Conservation (phyloP, 352 stramenopile species). For the Phytophthora nicotianae region DNA sequence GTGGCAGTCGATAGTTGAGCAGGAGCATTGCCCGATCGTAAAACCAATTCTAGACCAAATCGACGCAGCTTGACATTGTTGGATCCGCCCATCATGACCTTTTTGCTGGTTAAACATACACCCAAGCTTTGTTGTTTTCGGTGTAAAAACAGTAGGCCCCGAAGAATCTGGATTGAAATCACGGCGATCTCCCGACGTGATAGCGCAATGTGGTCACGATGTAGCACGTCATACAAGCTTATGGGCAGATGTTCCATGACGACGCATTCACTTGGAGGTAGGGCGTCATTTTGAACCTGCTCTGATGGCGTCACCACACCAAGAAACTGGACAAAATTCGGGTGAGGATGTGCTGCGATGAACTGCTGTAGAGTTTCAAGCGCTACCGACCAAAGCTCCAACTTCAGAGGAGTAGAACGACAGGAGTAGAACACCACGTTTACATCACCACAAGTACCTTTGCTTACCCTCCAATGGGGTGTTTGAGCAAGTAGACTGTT, state of each 20-base stretch:
- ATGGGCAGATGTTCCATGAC: slow-evolving; percentile 47
- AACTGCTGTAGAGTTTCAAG: slow-evolving; percentile 35
- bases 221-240: slow-evolving; percentile 64
- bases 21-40: slow-evolving; percentile 33
- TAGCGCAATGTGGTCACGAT: slow-evolving; percentile 48
- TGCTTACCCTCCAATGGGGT: slow-evolving; percentile 40
- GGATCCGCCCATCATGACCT: slow-evolving; percentile 57
- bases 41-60: slow-evolving; percentile 50
- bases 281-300: slow-evolving; percentile 4
- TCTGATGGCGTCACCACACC: slow-evolving; percentile 31
- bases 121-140: slow-evolving; percentile 41
- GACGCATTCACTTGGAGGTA: slow-evolving; percentile 26
- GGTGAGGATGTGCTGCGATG: slow-evolving; percentile 41
- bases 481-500: slow-evolving; percentile 36
- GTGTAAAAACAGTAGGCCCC: slow-evolving; percentile 51
- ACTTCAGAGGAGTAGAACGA: slow-evolving; percentile 36
- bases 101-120: slow-evolving; percentile 65
- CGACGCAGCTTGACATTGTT: slow-evolving; percentile 55
- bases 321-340: slow-evolving; percentile 56
- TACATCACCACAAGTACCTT: slow-evolving; percentile 29
- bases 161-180: slow-evolving; percentile 52
- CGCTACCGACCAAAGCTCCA: slow-evolving; percentile 42
- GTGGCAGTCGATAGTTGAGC: slow-evolving; percentile 22
- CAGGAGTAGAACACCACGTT: slow-evolving; percentile 45
- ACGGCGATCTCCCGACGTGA: slow-evolving; percentile 46